These are phyloP conservation scores for Pseudogymnoascus sp. DNA, from an alignment of 2,329 filamentous ascomycete species.

Conservation along the genomic window DNA sequence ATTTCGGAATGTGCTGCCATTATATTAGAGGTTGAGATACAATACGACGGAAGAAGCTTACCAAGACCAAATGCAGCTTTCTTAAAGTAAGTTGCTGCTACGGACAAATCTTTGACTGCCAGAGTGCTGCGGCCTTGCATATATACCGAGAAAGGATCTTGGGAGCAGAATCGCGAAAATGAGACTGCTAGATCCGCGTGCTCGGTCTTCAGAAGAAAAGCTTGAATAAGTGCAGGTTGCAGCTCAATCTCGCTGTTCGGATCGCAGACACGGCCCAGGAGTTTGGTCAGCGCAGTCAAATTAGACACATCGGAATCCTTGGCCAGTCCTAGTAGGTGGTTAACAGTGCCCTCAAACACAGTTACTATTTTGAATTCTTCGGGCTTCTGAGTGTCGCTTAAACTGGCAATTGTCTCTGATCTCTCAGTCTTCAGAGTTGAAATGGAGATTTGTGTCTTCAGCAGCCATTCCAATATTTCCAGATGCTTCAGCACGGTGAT, in stretches of 20 bases:
- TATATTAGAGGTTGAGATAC: conserved; percentile 11
- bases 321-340: conserved; percentile 55
- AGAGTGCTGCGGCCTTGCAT: conserved; percentile 75
- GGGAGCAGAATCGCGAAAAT: conserved; percentile 46
- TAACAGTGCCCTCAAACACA: conserved; percentile 50
- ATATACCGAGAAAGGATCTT: conserved; percentile 62
- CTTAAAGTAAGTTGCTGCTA: conserved; percentile 68
- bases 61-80: conserved; percentile 76
- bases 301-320: conserved; percentile 41
- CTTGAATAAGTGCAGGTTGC: conserved; percentile 52
- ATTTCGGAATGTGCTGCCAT: conserved; percentile 19
- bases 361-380: conserved; percentile 45
- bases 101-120: conserved; percentile 61
- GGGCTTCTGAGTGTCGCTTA: conserved; percentile 31
- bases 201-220: conserved; percentile 50
- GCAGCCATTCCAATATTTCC: conserved; percentile 65
- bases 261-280: conserved; percentile 57
- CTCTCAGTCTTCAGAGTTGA: conserved; percentile 36
- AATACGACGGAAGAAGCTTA: conserved; percentile 38
- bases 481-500: conserved; percentile 63
- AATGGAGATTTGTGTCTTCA: conserved; percentile 47
- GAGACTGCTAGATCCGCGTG: conserved; percentile 52
- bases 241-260: conserved; percentile 58
- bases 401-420: conserved; percentile 20
- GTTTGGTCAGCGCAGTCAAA: conserved; percentile 53